phyloP scores from a whole-genome alignment of 768 basidiomycete species.

The Suillus alpinus region DNA sequence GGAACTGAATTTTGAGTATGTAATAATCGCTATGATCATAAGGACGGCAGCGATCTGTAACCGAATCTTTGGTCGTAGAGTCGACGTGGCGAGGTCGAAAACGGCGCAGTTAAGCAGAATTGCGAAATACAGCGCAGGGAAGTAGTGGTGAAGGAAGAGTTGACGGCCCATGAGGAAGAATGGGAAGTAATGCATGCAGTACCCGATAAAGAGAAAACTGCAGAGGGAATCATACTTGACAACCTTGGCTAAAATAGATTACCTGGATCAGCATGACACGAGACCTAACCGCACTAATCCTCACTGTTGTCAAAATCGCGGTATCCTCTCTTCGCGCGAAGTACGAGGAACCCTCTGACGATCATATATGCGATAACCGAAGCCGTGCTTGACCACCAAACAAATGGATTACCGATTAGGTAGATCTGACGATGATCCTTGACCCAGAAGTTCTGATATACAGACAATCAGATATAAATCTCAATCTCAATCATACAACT shows the following conservation, averaged over 20 bases:
- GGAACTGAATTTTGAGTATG: slow-evolving; percentile 76
- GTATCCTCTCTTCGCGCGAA: slow-evolving; percentile 89
- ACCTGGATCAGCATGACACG: neutral
- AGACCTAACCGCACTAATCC: slow-evolving; percentile 22
- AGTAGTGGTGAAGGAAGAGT: slow-evolving; percentile 97
- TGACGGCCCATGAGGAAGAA: slow-evolving; percentile 98
- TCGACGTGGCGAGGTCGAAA: slow-evolving; percentile 85
- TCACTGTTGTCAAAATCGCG: slow-evolving; percentile 89
- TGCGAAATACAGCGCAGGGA: slow-evolving; percentile 95
- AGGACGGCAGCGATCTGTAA: slow-evolving; percentile 80
- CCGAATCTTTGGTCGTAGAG: slow-evolving; percentile 70
- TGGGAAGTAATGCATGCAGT: slow-evolving; percentile 91
- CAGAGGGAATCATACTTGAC: slow-evolving; percentile 90
- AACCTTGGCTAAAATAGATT: slow-evolving; percentile 61
- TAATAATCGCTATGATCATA: slow-evolving; percentile 71
- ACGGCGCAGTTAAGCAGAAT: slow-evolving; percentile 71
- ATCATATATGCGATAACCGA: slow-evolving; percentile 65
- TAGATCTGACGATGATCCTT: slow-evolving; percentile 96
- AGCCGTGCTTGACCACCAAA: slow-evolving; percentile 86
- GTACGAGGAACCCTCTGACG: slow-evolving; percentile 75
- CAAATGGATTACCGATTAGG: slow-evolving; percentile 88
- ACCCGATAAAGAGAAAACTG: slow-evolving; percentile 89
- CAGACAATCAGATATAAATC: slow-evolving; percentile 5
- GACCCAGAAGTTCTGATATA: slow-evolving; percentile 91
- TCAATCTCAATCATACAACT: slow-evolving; percentile 30